A percentile compares a stretch with the other conserved stretches of the same genome.
These are phyloP conservation scores for Haematococcus lacustris DNA, from an alignment of 139 green algal genomes.

Conservation along the genomic window DNA sequence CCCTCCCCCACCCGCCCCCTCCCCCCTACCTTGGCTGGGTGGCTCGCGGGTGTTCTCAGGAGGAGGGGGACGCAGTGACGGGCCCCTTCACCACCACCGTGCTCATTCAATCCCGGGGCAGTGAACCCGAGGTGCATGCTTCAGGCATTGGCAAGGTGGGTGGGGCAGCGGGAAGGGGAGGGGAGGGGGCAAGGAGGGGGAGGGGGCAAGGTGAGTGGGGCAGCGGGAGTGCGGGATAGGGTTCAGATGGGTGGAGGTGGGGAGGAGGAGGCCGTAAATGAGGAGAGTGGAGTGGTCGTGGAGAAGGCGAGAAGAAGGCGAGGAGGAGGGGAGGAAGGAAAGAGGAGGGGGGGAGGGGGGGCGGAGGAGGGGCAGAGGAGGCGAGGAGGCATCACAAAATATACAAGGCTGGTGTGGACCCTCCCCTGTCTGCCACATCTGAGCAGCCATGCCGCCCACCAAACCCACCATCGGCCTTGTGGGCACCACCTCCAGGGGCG, in stretches of 20 bases:
- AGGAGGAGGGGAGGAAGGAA: neutral
- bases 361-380: neutral
- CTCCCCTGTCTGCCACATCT: too few relatives aligned
- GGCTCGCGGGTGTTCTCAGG: too few relatives aligned
- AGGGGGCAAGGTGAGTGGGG: neutral
- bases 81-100: slow-evolving; percentile 29
- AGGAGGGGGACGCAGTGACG: slow-evolving; percentile 24
- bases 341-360: too few relatives aligned
- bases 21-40: too few relatives aligned
- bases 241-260: neutral
- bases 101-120: too few relatives aligned
- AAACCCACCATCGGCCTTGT: too few relatives aligned
- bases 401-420: too few relatives aligned
- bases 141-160: neutral
- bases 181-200: too few relatives aligned
- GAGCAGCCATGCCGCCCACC: too few relatives aligned
- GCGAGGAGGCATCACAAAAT: neutral
- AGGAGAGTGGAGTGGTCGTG: neutral
- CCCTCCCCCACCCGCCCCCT: too few relatives aligned
- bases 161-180: too few relatives aligned
- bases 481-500: slow-evolving; percentile 29
- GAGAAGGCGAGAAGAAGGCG: neutral
- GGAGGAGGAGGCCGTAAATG: neutral
- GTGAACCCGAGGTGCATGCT: too few relatives aligned
- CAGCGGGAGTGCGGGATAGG: neutral